A percentile compares a stretch with the other conserved stretches of the same genome.
Conservation (phyloP, 345 rosid genomes). For the Eucalyptus fibrosa region DNA sequence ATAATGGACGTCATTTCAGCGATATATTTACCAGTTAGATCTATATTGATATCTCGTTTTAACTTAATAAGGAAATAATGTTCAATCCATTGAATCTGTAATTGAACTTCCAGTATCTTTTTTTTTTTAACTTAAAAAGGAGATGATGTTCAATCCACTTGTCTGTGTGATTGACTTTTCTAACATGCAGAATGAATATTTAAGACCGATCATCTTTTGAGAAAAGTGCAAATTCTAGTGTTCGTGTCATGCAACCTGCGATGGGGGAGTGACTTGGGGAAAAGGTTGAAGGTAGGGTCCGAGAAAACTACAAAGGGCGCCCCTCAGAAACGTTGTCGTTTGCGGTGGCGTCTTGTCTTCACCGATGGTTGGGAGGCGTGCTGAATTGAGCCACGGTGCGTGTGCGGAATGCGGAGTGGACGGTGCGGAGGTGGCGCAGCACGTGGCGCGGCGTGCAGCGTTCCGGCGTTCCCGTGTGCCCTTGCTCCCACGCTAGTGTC, state of each 20-base stretch:
- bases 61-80: not conserved
- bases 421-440: not conserved
- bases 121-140: no score
- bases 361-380: not conserved
- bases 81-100: not conserved
- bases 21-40: not conserved
- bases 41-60: not conserved
- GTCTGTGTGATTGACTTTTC: not conserved
- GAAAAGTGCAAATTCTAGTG: not conserved
- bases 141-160: no score
- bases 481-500: not conserved
- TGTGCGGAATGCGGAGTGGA: not conserved
- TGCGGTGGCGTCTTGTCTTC: not conserved
- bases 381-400: not conserved
- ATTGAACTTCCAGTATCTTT: fast-evolving
- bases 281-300: not conserved
- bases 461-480: not conserved
- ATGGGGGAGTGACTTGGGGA: not conserved
- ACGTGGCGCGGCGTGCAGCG: not conserved
- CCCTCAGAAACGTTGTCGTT: not conserved
- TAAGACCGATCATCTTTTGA: not conserved
- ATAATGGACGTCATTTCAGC: not conserved
- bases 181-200: not conserved
- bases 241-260: not conserved
- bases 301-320: not conserved